These are phyloP conservation scores for Leptodontidium sp. DNA, from an alignment of 2,329 filamentous ascomycete species.

Conservation along the genomic window DNA sequence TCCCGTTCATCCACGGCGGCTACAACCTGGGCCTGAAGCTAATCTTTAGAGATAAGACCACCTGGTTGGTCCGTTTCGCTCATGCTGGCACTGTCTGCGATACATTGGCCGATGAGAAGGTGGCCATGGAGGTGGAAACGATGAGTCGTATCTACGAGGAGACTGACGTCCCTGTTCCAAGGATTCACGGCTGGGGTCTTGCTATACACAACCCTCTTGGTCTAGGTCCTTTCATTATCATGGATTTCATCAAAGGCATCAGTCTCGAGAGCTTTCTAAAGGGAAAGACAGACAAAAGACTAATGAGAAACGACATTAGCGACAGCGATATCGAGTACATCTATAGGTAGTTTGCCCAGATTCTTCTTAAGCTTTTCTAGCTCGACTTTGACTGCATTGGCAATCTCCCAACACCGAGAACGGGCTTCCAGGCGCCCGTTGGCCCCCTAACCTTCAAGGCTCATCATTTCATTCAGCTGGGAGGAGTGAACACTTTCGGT, in stretches of 20 bases:
- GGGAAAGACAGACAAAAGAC: conserved; percentile 21
- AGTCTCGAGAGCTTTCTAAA: conserved; percentile 29
- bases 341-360: conserved; percentile 28
- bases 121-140: conserved; percentile 28
- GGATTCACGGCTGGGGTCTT: conserved; percentile 24
- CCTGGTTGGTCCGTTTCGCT: conserved; percentile 33
- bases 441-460: conserved; percentile 49
- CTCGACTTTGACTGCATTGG: conserved; percentile 33
- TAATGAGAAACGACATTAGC: conserved; percentile 28
- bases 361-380: conserved; percentile 32
- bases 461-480: conserved; percentile 46
- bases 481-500: conserved; percentile 44
- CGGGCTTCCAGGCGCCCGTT: conserved; percentile 30
- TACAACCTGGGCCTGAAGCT: conserved; percentile 48
- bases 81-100: conserved; percentile 36
- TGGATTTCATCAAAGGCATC: conserved; percentile 29
- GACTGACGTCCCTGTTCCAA: conserved; percentile 27
- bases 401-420: conserved; percentile 23
- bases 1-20: conserved; percentile 44
- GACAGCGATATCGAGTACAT: conserved; percentile 30
- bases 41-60: conserved; percentile 40
- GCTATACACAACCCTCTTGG: conserved; percentile 27
- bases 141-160: conserved; percentile 22
- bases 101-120: conserved; percentile 31
- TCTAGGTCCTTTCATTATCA: conserved; percentile 30